Base-by-base conservation (phyloP, 108 stramenopile genomes). In the Parietichytrium sp. region DNA sequence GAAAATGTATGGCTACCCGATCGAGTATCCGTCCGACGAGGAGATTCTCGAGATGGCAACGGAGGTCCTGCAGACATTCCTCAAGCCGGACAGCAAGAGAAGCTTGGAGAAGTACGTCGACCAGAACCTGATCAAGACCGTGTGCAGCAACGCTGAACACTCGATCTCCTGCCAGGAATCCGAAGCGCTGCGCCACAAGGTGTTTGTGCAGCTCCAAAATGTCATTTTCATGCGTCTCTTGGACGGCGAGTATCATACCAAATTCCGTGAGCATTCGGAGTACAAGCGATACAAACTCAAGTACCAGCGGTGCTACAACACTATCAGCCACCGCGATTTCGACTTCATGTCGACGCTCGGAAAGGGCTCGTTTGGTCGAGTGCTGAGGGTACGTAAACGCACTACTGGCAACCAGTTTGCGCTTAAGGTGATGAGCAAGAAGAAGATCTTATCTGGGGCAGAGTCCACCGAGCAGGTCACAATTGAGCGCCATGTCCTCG, bases 371-470 rank as follows among this genome's bases (percentile, higher is more conserved):
- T 90, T 87, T 78, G 90, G 90, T 33, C 82, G 85, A 20, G 90
- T 90, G 12, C 80, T 85, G 42, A 82, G 83, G 80, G 87, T 87
- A 52, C 51, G 52, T 12, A 52, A 51, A 83, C 51, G 84, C 51
- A 84, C 48, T 27, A 83, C 85, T 29, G 81, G 81, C 29, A 31
- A 33, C 16, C 79, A 85, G 2, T 83, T 83, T 29, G 89, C 89
- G 10, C 87, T 90, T 86, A 90, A 90, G 54, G 84, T 85, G 45
- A 87, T 90, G 54, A 51, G 55, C 51, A 90, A 90, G 84, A 79
- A 55, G 47, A 84, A 88, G 87, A 86, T 90, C 31, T 36, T 49
- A 13, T 79, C 82, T 38, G 85, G 55, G 4, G 55, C 55, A 27
- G 55, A 87, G 61, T 86, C 20, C 2, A 18, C 51, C 52, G 31